These are phyloP conservation scores for Solanum lycopersicoides DNA, from an alignment of 257 asterid genomes.

Conservation along the genomic window DNA sequence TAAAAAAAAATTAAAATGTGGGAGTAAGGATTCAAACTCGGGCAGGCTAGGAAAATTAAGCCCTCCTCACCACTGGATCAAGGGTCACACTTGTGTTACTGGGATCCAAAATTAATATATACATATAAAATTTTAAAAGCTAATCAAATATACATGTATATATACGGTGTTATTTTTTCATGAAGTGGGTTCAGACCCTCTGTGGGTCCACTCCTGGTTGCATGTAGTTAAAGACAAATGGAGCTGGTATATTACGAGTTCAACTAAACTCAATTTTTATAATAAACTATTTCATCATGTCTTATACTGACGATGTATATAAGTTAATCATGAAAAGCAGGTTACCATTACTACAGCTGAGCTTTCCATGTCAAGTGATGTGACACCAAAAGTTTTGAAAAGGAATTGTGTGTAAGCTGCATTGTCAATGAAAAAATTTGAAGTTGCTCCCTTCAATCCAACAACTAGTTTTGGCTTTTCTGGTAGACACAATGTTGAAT, in stretches of 20 bases:
- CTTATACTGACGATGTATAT: neutral
- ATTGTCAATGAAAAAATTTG: slow-evolving; percentile 46
- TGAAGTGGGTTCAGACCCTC: too few species aligned
- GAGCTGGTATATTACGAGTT: neutral
- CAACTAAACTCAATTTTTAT: neutral
- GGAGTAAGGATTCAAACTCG: too few species aligned
- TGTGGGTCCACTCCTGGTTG: too few species aligned
- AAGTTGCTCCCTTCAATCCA: slow-evolving; percentile 42
- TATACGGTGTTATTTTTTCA: too few species aligned
- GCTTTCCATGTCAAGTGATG: slow-evolving; percentile 61
- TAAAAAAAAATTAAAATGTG: too few species aligned
- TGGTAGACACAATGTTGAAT: slow-evolving; percentile 40
- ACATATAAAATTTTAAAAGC: too few species aligned
- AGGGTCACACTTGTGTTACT: too few species aligned
- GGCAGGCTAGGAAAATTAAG: too few species aligned
- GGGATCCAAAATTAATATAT: too few species aligned
- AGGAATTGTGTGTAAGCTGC: slow-evolving; percentile 47
- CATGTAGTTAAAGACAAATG: accelerated
- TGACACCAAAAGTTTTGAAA: slow-evolving; percentile 32
- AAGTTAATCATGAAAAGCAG: neutral
- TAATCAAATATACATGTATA: too few species aligned
- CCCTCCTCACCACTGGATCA: too few species aligned
- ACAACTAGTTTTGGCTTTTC: slow-evolving; percentile 32
- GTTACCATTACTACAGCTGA: slow-evolving; percentile 51
- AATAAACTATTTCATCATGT: neutral